Evolutionary conservation across 129 eudicot species (phyloP), one percentile per base, ranked within the genome.

Genomic region (Dittrichia graveolens): DNA sequence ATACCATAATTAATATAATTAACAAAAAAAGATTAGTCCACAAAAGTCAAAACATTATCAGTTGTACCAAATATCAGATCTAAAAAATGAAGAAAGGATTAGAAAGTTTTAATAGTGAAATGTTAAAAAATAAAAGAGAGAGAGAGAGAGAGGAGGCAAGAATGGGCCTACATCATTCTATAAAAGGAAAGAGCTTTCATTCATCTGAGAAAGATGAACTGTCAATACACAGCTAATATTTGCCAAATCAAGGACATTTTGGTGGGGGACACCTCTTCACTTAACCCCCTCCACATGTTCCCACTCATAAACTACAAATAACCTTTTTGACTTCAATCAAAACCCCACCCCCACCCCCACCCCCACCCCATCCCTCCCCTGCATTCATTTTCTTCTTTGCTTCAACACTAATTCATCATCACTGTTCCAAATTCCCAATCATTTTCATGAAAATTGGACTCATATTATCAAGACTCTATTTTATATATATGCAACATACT

Each of bases 231-330:
- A 74, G 79, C 70, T 63, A 74, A 74, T 63, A 74, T 43, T 75
- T 65, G 68, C 61, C 68, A 67, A 67, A 45, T 45, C 15, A 57
- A 67, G 61, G 69, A 76, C 75, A 76, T 38, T 58, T 34, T 67
- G 75, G 74, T 76, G 58, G 80, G 80, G 42, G 62, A 45, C 14
- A 55, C 38, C 66, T 56, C 47, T 44, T 24, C 72, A 53, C 37
- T 76, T 57, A 68, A 76, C 80, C 80, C 80, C 75, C 14, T 76
- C 80, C 80, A 76, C 80, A 76, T 67, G 75, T 76, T 76, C 41
- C 69, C 75, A 76, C 68, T 67, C 75, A 76, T 38, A 67, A 67
- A 76, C 80, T 76, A 76, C 80, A 58, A 67, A 67, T 0, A 11
- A 67, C 75, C 75, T 24, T 76, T 76, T 76, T 76, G 69, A 76